Base-by-base conservation (phyloP, 2,329 filamentous ascomycete species). In the Ophiognomonia clavigignenti-juglandacearum region DNA sequence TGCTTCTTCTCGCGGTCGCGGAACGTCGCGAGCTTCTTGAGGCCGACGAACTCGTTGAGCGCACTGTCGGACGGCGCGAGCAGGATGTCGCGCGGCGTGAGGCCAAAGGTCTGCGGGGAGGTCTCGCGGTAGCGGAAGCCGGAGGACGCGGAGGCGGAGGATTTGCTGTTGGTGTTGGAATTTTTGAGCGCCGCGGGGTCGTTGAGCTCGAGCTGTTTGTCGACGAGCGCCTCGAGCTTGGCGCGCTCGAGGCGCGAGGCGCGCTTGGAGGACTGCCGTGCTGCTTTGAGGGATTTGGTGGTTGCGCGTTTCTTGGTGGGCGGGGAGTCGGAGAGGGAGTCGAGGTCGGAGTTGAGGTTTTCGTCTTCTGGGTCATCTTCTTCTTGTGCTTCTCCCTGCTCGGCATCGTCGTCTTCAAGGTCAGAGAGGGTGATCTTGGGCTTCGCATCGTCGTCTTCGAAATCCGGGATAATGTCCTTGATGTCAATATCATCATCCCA, bases 401-500 rank as follows among this genome's bases (percentile, higher is more conserved):
- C 69, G 0, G 61, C 66, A 10, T 65, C 68, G 1, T 62, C 66
- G 13, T 69, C 70, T n/a, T 73, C 66, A 7, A 64, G 71, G 53
- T 83, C 78, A 5, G 80, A 79, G 2, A 85, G 68, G 1, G 69
- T 69, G 50, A 86, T 67, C 1, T 70, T 68, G 18, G 80, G 77
- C 41, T 73, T 68, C 19, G 39, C 62, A 14, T 75, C 69, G 6
- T 80, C 79, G 22, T 88, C 86, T 18, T 88, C 81, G 61, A 95
- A 96, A 52, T 95, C 88, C 2, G 89, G 90, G 23, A 96, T 72
- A 42, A 96, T 76, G 64, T 96, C 92, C 52, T 86, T 89, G 70
- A 98, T 97, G 62, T 97, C 91, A 58, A 98, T 96, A 62, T 98
- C 93, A 60, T 97, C 90, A 58, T 96, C 88, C 86, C 92, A 98